Percentiles rank a stretch among this genome's conserved stretches.
phyloP scores from a whole-genome alignment of 2,329 filamentous ascomycete species.

The Ophiostoma himal-ulmi region DNA sequence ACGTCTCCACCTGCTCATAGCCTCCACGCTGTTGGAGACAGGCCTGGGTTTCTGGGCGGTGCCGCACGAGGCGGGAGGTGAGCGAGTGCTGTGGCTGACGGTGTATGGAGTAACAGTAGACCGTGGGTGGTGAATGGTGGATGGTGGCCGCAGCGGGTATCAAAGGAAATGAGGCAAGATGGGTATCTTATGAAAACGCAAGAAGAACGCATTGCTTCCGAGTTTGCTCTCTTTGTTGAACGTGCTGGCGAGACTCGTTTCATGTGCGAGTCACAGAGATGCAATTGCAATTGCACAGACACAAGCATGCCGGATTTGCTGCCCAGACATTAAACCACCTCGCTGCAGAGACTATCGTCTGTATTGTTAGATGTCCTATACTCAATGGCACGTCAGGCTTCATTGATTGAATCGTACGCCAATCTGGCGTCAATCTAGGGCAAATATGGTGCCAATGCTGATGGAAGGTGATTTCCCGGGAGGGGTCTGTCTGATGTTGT shows the following conservation, averaged over 20 bases:
- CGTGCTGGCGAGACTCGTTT: neutral
- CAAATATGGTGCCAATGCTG: neutral
- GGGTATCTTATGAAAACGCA: too few relatives aligned
- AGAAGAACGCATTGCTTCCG: too few relatives aligned
- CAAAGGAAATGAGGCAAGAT: neutral
- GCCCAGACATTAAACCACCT: neutral
- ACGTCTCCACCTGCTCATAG: conserved; percentile 2
- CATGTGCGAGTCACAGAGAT: neutral
- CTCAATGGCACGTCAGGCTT: neutral
- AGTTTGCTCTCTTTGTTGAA: neutral
- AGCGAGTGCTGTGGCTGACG: neutral
- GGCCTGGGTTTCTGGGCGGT: neutral
- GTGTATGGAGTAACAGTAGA: neutral
- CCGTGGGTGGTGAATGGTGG: too few relatives aligned
- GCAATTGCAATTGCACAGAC: neutral
- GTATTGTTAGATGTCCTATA: neutral
- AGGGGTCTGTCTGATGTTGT: conserved; percentile 5
- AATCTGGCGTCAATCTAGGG: conserved; percentile 1
- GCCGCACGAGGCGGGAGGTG: conserved; percentile 3
- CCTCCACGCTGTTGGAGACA: conserved; percentile 1
- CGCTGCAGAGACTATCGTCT: neutral
- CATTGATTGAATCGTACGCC: neutral
- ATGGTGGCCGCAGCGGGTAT: neutral
- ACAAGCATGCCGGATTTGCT: neutral
- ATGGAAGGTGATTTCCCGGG: neutral